These are phyloP conservation scores for Trichoderma sp. DNA, from an alignment of 2,329 filamentous ascomycete genomes.

Conservation along the genomic window DNA sequence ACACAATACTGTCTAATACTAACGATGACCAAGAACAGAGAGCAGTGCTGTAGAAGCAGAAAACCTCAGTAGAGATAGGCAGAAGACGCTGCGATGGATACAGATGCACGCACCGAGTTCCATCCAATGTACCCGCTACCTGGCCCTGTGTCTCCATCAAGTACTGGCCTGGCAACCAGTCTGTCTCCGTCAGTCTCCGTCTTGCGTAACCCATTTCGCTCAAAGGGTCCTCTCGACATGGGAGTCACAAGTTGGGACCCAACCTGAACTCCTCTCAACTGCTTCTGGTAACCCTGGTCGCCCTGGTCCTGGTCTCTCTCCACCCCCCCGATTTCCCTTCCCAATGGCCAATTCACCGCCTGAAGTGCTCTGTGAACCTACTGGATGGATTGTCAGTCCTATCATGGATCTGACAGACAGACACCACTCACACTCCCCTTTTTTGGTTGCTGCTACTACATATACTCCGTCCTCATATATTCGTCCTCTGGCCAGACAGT, in stretches of 20 bases:
- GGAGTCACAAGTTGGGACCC: neutral
- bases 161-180: neutral
- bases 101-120: neutral
- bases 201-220: slow-evolving; percentile 12
- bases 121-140: neutral
- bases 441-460: slow-evolving; percentile 8
- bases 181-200: neutral
- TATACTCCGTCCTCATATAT: slow-evolving; percentile 3
- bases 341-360: slow-evolving; percentile 10
- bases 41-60: neutral
- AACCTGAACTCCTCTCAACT: neutral
- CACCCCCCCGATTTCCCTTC: neutral
- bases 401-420: neutral
- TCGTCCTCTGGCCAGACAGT: neutral
- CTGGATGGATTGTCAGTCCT: neutral
- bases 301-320: neutral
- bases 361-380: neutral
- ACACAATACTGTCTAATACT: too few species aligned
- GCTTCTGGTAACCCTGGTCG: neutral
- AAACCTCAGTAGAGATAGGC: neutral
- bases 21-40: too few species aligned
- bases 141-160: neutral
- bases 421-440: slow-evolving; percentile 1
- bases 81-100: neutral
- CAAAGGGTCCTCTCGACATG: slow-evolving; percentile 15